Conservation (phyloP, 2,329 filamentous ascomycete species). For the Cercospora sp. region DNA sequence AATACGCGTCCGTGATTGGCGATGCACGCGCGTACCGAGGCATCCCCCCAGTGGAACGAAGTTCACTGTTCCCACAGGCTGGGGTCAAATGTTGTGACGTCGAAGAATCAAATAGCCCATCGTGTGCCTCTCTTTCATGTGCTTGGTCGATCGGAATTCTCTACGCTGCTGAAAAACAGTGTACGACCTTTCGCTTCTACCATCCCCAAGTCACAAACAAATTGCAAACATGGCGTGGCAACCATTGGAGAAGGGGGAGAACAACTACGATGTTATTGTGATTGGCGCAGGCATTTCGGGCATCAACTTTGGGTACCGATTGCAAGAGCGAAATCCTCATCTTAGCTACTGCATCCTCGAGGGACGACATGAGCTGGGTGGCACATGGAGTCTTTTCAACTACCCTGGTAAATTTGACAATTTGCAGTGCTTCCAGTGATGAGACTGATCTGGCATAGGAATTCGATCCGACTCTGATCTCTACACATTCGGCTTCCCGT, state of each 20-base stretch:
- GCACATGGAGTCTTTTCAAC: slow-evolving; percentile 76
- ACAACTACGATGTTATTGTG: slow-evolving; percentile 55
- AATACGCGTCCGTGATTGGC: slow-evolving; percentile 4
- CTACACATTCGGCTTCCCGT: slow-evolving; percentile 61
- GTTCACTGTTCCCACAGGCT: not conserved
- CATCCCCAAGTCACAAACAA: not conserved
- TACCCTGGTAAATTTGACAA: slow-evolving; percentile 54
- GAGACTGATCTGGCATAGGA: slow-evolving; percentile 36
- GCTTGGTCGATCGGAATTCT: not conserved
- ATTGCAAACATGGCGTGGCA: slow-evolving; percentile 28
- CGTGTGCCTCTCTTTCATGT: slow-evolving; percentile 6
- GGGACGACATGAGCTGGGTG: slow-evolving; percentile 64
- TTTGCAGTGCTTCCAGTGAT: not conserved
- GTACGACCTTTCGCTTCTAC: not conserved
- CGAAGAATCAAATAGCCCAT: slow-evolving; percentile 10
- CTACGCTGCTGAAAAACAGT: not conserved
- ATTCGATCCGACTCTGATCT: slow-evolving; percentile 57
- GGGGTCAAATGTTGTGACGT: slow-evolving; percentile 8
- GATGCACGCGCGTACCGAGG: slow-evolving; percentile 8
- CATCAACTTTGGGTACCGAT: slow-evolving; percentile 70
- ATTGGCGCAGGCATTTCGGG: slow-evolving; percentile 74
- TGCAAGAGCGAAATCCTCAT: slow-evolving; percentile 50
- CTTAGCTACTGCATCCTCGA: slow-evolving; percentile 68
- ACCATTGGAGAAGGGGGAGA: slow-evolving; percentile 25
- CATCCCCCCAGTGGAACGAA: not conserved